Evolutionary conservation across 805 yeast genomes (phyloP).

Genomic region (Torulaspora quercuum): DNA sequence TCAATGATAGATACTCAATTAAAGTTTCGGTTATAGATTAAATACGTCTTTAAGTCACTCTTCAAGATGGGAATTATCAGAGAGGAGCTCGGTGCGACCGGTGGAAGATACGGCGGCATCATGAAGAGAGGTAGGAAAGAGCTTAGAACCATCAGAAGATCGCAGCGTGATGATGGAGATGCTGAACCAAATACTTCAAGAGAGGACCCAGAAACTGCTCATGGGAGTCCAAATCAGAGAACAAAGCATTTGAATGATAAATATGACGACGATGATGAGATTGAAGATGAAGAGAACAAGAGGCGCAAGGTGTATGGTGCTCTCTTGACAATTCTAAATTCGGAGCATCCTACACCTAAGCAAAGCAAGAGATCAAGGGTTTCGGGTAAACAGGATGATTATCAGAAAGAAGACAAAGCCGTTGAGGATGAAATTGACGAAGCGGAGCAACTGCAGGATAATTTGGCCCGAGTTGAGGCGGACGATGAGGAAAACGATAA

Average conservation of each 20-base stretch:
- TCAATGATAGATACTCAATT: too few species aligned
- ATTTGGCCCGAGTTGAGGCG: conserved; percentile 10
- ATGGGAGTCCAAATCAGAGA: conserved; percentile 20
- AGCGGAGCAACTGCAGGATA: conserved; percentile 33
- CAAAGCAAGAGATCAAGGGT: conserved; percentile 17
- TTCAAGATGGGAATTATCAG: conserved; percentile 1
- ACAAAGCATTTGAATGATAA: conserved; percentile 18
- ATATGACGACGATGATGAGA: conserved; percentile 17
- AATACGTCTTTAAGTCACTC: too few species aligned
- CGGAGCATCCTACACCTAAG: conserved; percentile 40
- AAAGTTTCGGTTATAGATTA: too few species aligned
- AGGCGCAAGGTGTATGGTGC: conserved; percentile 61
- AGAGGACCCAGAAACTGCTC: conserved; percentile 34
- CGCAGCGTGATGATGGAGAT: conserved; percentile 27
- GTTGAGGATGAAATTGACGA: conserved; percentile 27
- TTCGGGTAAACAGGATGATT: conserved; percentile 6
- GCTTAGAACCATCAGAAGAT: conserved; percentile 56
- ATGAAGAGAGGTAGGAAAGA: conserved; percentile 56
- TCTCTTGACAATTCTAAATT: conserved; percentile 54
- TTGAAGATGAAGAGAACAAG: conserved; percentile 26
- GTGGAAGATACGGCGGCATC: conserved; percentile 16
- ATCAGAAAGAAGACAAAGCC: conserved; percentile 28
- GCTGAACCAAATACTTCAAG: conserved; percentile 9
- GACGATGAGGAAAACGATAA: conserved; percentile 33
- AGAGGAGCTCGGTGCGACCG: conserved; percentile 1